Percentiles rank a stretch among this genome's conserved stretches.
Conservation (phyloP, 352 stramenopile species). For the Thalassiosira gravida region DNA sequence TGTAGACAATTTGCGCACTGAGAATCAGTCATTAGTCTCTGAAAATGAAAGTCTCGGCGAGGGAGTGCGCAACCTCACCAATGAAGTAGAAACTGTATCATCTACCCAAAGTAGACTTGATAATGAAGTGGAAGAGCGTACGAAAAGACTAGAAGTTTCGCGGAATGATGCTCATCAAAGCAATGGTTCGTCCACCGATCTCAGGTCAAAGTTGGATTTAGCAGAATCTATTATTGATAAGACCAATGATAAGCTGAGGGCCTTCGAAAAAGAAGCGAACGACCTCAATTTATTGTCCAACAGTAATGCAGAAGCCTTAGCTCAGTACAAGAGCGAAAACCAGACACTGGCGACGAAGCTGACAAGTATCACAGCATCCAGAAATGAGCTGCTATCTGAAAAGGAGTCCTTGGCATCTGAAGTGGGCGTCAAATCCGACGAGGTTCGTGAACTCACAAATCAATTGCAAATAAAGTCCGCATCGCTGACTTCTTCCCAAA, state of each 20-base stretch:
- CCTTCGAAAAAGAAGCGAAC: constrained; percentile 4
- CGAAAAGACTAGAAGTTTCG: neutral
- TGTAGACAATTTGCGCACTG: neutral
- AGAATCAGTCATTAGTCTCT: constrained; percentile 6
- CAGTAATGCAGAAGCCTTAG: neutral
- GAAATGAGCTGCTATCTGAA: constrained; percentile 11
- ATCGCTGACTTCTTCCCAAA: neutral
- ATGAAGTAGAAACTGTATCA: neutral
- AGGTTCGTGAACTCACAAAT: constrained; percentile 2
- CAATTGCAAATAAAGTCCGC: neutral
- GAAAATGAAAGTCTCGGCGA: constrained; percentile 3
- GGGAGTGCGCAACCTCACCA: constrained; percentile 4
- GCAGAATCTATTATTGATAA: constrained; percentile 40
- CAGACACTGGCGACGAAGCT: constrained; percentile 3
- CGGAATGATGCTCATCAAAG: constrained; percentile 17
- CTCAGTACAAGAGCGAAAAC: constrained; percentile 6
- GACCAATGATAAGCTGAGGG: constrained; percentile 36
- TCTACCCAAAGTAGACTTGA: neutral
- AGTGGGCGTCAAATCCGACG: constrained; percentile 9
- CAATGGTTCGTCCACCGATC: constrained; percentile 20
- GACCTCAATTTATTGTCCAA: constrained; percentile 31
- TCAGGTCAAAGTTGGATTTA: constrained; percentile 42
- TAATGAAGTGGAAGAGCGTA: constrained; percentile 14
- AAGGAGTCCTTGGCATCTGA: neutral
- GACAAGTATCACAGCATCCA: neutral